Evolutionary conservation across 179 eudicot genomes (phyloP).

Genomic region (Dionaea muscipula): DNA sequence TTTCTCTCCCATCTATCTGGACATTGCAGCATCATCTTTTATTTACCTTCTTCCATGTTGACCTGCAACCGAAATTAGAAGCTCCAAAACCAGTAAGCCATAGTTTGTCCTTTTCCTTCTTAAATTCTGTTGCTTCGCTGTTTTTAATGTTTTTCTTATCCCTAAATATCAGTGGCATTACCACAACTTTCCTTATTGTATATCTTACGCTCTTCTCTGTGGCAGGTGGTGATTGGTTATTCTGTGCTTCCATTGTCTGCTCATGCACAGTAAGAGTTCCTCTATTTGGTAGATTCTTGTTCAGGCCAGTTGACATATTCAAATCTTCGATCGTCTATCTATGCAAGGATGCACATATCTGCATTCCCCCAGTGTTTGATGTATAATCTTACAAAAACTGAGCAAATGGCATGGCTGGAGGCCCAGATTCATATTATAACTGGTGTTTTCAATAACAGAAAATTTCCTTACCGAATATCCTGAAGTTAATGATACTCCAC

Average conservation of each 20-base stretch:
- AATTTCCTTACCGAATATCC: too few species aligned
- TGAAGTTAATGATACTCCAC: too few species aligned
- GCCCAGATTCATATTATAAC: too few species aligned
- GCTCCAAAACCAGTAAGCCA: conserved; percentile 79
- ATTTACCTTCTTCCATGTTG: conserved; percentile 90
- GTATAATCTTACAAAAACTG: too few species aligned
- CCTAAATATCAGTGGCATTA: too few species aligned
- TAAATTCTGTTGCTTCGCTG: not conserved
- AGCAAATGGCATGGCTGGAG: too few species aligned
- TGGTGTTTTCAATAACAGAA: too few species aligned
- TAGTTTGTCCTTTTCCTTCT: not conserved
- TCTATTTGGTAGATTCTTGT: not conserved
- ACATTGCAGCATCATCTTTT: conserved; percentile 83
- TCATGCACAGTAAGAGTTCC: conserved; percentile 70
- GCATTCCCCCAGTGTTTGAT: too few species aligned
- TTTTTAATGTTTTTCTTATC: not conserved
- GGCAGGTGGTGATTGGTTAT: conserved; percentile 92
- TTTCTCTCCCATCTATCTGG: conserved; percentile 86
- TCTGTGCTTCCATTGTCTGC: conserved; percentile 81
- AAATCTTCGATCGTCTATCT: not conserved
- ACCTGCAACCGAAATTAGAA: conserved; percentile 95
- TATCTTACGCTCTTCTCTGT: conserved; percentile 10
- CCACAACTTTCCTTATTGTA: conserved; percentile 5
- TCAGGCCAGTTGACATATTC: not conserved
- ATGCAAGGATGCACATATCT: too few species aligned